Conservation (phyloP, 2,329 filamentous ascomycete species). For the Neophaeococcomyces mojaviensis region DNA sequence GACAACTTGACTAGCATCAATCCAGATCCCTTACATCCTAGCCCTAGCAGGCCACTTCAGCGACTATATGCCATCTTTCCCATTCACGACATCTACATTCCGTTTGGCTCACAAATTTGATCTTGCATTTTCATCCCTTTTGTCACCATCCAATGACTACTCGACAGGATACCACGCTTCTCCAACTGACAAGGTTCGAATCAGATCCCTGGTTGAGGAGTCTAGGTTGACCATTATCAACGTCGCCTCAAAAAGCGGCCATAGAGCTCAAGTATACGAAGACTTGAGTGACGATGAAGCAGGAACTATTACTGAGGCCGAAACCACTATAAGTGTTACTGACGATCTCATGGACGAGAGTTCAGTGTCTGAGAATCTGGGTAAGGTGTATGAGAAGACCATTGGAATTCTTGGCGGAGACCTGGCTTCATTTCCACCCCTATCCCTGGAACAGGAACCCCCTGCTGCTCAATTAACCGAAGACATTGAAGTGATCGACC, state of each 20-base stretch:
- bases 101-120: conserved; percentile 69
- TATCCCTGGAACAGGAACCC: not conserved
- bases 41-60: conserved; percentile 66
- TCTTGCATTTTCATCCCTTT: conserved; percentile 68
- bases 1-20: conserved; percentile 48
- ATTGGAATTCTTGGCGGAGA: conserved; percentile 22
- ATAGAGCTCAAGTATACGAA: conserved; percentile 10
- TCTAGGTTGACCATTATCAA: conserved; percentile 19
- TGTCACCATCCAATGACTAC: conserved; percentile 44
- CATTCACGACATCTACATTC: conserved; percentile 63
- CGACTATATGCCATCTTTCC: conserved; percentile 65
- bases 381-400: conserved; percentile 19
- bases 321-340: conserved; percentile 5
- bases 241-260: conserved; percentile 15
- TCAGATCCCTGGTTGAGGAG: conserved; percentile 33
- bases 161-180: conserved; percentile 47
- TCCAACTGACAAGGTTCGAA: conserved; percentile 80
- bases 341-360: conserved; percentile 7
- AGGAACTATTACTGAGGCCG: conserved; percentile 1
- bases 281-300: conserved; percentile 12
- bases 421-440: conserved; percentile 4
- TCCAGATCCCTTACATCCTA: conserved; percentile 79
- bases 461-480: not conserved
- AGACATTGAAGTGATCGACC: conserved; percentile 8
- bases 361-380: conserved; percentile 13